Evolutionary conservation across 805 yeast genomes (phyloP), one percentile per base, ranked within the genome.

Genomic region (Candida maltosa): DNA sequence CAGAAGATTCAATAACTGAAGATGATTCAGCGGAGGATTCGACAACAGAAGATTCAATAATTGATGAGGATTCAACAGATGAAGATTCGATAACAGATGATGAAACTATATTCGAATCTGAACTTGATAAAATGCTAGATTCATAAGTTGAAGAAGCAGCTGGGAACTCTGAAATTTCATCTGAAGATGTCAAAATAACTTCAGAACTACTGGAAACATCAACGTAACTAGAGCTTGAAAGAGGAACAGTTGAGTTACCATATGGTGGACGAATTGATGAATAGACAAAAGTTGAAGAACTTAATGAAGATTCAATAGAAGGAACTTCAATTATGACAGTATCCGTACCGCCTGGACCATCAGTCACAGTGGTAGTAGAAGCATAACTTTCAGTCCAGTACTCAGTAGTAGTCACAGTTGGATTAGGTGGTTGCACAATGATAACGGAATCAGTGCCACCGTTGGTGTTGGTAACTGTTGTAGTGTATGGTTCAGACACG

Each of bases 371-470:
- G 3, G 35, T 37, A 19, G 42, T 34, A 1, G 47, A 17, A 8
- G 46, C 38, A n/a, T 34, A 34, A 14, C 45, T 37, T 5, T 28
- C 27, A 10, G 38, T 34, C 31, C 32, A 26, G n/a, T 32, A 27
- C 15, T 37, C 21, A 14, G 49, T 44, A 17, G 37, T 17, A 1
- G 46, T 39, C 4, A 34, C 37, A 11, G 41, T 32, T 23, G 45
- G 40, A 11, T 31, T 27, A 6, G 49, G 48, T 11, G 39, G 42
- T 10, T 43, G 14, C 14, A 12, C 39, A 15, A 48, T 34, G 11
- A 35, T 26, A 6, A 49, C 51, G 1, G 51, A 45, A 9, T 31
- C 46, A 10, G 49, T 44, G 11, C 32, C 45, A 6, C 32, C 32
- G 4, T 25, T 15, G 6, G 26, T 17, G n/a, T n/a, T n/a, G n/a